Base-by-base conservation (phyloP, 202 grass and related monocot genomes). In the Digitaria exilis region DNA sequence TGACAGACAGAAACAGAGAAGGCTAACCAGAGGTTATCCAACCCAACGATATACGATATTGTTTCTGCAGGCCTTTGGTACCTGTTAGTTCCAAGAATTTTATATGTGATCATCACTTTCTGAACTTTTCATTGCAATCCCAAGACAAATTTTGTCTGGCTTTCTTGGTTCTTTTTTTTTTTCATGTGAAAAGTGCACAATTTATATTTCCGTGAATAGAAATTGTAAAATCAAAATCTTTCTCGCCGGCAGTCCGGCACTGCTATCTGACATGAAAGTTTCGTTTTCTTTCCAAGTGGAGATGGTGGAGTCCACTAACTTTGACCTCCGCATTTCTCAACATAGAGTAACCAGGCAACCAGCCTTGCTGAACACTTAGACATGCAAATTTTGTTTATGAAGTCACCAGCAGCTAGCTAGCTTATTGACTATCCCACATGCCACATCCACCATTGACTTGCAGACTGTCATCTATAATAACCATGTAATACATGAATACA, bases 291-390 rank as follows among this genome's bases (percentile, higher is more conserved):
- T 70, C 24, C 37, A 48, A 65, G 25, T 62, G 9, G 22, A 28
- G 43, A 30, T 61, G 28, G 10, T 70, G 54, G 16, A 29, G 65
- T 52, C 74, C 55, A 79, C 67, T 71, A 85, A 71, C 17, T 79
- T 79, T 85, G 75, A 79, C 83, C 29, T 79, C 5, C 24, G 14
- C 62, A 58, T 69, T 30, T 76, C 59, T 58, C 17, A 22, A 60
- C 63, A 42, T 25, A 35, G 74, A 35, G 7, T 62, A 71, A 17
- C 6, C n/a, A n/a, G n/a, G n/a, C n/a, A n/a, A n/a, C n/a, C 25
- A 30, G 24, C 17, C 60, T 44, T 16, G 19, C 19, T 42, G 60
- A 66, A 77, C 0, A 31, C 8, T 12, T 31, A 4, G 7, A 3
- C 69, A 51, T 51, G 18, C 7, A 54, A 54, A 54, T 29, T 73